phyloP scores from a whole-genome alignment of 768 basidiomycete genomes.

The Amanita muscaria region DNA sequence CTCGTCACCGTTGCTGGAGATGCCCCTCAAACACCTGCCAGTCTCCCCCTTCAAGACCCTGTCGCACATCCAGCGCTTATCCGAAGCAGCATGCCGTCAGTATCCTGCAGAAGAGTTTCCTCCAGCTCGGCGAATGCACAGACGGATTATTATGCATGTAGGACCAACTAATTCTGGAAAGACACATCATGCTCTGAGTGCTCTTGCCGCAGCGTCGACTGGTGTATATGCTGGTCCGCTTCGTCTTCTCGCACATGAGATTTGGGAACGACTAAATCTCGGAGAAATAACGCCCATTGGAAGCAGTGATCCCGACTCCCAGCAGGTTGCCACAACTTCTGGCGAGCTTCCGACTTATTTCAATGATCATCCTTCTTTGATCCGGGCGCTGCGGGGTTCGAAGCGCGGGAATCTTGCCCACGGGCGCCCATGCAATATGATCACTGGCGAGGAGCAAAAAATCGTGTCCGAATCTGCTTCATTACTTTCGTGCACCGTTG shows the following conservation, averaged over 20 bases:
- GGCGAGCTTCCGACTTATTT: slow-evolving; percentile 18
- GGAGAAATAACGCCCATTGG: slow-evolving; percentile 81
- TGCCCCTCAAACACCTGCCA: slow-evolving; percentile 26
- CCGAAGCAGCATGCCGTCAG: slow-evolving; percentile 27
- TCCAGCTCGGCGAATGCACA: slow-evolving; percentile 47
- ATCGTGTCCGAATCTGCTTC: slow-evolving; percentile 49
- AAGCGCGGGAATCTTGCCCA: slow-evolving; percentile 35
- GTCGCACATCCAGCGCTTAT: slow-evolving; percentile 10
- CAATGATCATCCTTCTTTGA: slow-evolving; percentile 10
- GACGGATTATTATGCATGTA: slow-evolving; percentile 90
- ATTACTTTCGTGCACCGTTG: slow-evolving; percentile 81
- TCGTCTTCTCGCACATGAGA: slow-evolving; percentile 89
- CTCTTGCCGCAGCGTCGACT: slow-evolving; percentile 61
- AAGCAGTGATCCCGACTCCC: slow-evolving; percentile 21
- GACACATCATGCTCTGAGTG: slow-evolving; percentile 87
- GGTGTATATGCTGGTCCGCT: slow-evolving; percentile 91
- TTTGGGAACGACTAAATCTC: slow-evolving; percentile 83
- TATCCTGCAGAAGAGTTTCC: slow-evolving; percentile 41
- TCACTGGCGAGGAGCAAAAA: slow-evolving; percentile 88
- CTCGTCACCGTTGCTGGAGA: slow-evolving; percentile 30
- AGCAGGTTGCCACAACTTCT: slow-evolving; percentile 13
- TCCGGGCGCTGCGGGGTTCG: not conserved
- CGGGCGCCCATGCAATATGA: slow-evolving; percentile 67
- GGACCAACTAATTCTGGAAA: slow-evolving; percentile 98
- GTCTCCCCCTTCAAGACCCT: slow-evolving; percentile 24